phyloP scores from a whole-genome alignment of 371 early-diverging fungal species.

The Lichtheimia corymbifera region DNA sequence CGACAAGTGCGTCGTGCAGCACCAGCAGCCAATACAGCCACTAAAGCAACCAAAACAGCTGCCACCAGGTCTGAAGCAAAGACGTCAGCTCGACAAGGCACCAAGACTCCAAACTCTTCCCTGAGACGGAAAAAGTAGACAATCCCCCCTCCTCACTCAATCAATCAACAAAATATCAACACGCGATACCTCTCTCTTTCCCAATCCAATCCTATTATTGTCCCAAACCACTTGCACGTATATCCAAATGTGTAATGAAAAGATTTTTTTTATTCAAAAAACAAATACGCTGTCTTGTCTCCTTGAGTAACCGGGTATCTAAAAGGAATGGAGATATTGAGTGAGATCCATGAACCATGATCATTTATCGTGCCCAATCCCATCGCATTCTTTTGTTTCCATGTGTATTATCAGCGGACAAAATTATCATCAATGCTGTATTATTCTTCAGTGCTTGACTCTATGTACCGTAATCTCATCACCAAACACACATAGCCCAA shows the following conservation, averaged over 20 bases:
- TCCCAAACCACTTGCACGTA: not conserved
- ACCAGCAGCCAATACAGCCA: constrained; percentile 1
- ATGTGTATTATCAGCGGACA: constrained; percentile 3
- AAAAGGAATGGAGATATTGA: not conserved
- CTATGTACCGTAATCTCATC: constrained; percentile 1
- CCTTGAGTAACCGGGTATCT: not conserved
- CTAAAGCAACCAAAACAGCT: not conserved
- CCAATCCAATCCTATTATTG: not conserved
- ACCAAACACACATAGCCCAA: not conserved
- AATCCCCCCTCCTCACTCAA: not conserved
- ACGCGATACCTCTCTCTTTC: not conserved
- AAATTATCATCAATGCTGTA: not conserved
- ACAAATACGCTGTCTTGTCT: not conserved
- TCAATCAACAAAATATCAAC: not conserved
- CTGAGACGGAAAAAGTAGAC: constrained; percentile 16
- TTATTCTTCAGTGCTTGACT: constrained; percentile 3
- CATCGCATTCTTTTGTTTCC: not conserved
- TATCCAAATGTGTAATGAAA: not conserved
- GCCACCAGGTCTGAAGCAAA: not conserved
- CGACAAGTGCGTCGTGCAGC: constrained; percentile 13
- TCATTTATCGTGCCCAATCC: not conserved
- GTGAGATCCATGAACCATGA: not conserved
- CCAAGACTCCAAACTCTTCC: constrained; percentile 9
- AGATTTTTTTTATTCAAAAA: not conserved
- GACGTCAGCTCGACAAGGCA: not conserved